Evolutionary conservation across 768 basidiomycete genomes (phyloP), one percentile per base, ranked within the genome.

Genomic region (Mycena haematopus): DNA sequence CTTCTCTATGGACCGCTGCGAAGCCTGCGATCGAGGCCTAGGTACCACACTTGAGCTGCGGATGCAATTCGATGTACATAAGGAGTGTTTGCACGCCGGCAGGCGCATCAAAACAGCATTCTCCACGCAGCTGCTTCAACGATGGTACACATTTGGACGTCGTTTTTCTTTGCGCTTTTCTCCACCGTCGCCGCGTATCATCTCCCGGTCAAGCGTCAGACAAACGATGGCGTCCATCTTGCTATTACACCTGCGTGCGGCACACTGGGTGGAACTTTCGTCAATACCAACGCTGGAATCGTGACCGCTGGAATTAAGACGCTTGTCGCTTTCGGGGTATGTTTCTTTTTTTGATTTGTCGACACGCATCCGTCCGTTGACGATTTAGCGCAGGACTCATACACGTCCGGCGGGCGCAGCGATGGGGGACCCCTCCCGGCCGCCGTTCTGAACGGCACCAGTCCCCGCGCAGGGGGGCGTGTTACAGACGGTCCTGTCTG

Each of bases 401-500:
- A 79, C 60, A 84, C 82, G 0, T 81, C 82, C 35, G 84, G 83
- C 0, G 84, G 85, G 3, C 77, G 75, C 42, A 75, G 80, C 21
- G 81, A 85, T 58, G 84, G 84, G 13, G 74, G 77, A 0, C 76
- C 81, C 0, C 77, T 83, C 17, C 72, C 75, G 2, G 80, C 84
- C 1, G 76, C 84, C 0, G 74, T 85, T 5, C 46, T 84, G 6
- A 72, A 74, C 14, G 79, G 77, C 9, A 80, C 82, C 0, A 74
- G 75, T 56, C 69, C 79, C 0, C 72, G 78, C 27, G 84, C 84
- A 0, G 85, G 84, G 0, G 81, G 79, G 17, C 76, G 85, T 15
- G 84, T 80, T 3, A 82, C 82, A 2, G 83, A 86, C 65, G 85
- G 84, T 7, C 70, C 73, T 17, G 73, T 84, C 19, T 86, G 85